Evolutionary conservation across 768 basidiomycete species (phyloP).

Genomic region (Hygrophorus pudorinus): DNA sequence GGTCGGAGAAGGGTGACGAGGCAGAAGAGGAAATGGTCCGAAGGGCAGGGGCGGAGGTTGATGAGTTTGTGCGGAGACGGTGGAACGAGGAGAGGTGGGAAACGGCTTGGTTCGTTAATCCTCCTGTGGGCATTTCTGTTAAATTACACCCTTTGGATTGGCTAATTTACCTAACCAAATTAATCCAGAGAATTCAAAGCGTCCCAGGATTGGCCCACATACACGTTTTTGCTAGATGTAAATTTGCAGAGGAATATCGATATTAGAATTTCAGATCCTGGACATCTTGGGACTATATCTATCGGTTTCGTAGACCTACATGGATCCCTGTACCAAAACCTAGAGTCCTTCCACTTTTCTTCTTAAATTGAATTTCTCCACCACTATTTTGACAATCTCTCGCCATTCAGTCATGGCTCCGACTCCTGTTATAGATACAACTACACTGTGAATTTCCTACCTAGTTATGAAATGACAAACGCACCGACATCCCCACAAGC

Average conservation of each 20-base stretch:
- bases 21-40: slow-evolving; percentile 44
- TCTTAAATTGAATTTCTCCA: slow-evolving; percentile 36
- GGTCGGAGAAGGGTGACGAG: slow-evolving; percentile 37
- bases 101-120: slow-evolving; percentile 88
- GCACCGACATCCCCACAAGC: slow-evolving; percentile 89
- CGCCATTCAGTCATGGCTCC: slow-evolving; percentile 98
- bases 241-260: slow-evolving; percentile 12
- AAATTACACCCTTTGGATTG: background rate
- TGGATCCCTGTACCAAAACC: too few species aligned
- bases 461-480: slow-evolving; percentile 17
- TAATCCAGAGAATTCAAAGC: slow-evolving; percentile 63
- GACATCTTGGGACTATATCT: too few species aligned
- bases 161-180: background rate
- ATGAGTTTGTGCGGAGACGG: slow-evolving; percentile 48
- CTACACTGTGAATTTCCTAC: too few species aligned
- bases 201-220: slow-evolving; percentile 74
- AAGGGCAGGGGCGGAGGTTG: slow-evolving; percentile 47
- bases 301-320: too few species aligned
- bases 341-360: too few species aligned
- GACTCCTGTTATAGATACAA: slow-evolving; percentile 40
- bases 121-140: slow-evolving; percentile 56
- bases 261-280: background rate
- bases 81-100: slow-evolving; percentile 79
- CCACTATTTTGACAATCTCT: slow-evolving; percentile 73
- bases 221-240: slow-evolving; percentile 74